phyloP scores from a whole-genome alignment of 2,329 filamentous ascomycete genomes.

The Phialophora tarda region DNA sequence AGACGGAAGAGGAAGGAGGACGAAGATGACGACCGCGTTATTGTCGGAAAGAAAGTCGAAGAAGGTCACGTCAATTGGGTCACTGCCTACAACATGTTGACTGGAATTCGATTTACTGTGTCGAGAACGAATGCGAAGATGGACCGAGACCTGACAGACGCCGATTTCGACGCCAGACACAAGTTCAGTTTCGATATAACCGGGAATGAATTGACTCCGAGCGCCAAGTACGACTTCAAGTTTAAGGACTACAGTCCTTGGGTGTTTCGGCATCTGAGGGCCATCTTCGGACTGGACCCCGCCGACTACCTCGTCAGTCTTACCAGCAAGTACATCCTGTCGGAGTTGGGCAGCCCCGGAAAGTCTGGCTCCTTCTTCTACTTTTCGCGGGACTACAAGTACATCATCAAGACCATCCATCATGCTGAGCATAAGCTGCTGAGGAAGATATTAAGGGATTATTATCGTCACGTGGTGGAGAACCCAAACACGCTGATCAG shows the following conservation, averaged over 20 bases:
- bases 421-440: constrained; percentile 72
- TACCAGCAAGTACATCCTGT: constrained; percentile 97
- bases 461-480: constrained; percentile 87
- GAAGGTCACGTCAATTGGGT: constrained; percentile 97
- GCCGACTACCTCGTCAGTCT: constrained; percentile 98
- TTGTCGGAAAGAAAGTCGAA: constrained; percentile 97
- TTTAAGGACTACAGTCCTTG: constrained; percentile 99
- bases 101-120: constrained; percentile 94
- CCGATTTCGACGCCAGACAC: constrained; percentile 90
- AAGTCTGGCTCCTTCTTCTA: constrained; percentile 99
- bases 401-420: constrained; percentile 99
- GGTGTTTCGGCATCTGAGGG: constrained; percentile 92
- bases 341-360: constrained; percentile 92
- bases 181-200: constrained; percentile 99
- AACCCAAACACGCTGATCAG: constrained; percentile 97
- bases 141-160: constrained; percentile 84
- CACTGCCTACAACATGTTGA: constrained; percentile 99
- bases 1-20: constrained; percentile 84
- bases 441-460: constrained; percentile 70
- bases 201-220: constrained; percentile 95
- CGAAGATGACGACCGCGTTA: constrained; percentile 85
- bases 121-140: constrained; percentile 96
- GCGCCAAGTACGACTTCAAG: constrained; percentile 99
- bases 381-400: constrained; percentile 99
- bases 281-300: constrained; percentile 87